Percentiles rank a stretch among this genome's conserved stretches.
These are phyloP conservation scores for Ceratobasidium sp. DNA, from an alignment of 1,284 basidiomycete genomes.

Conservation along the genomic window DNA sequence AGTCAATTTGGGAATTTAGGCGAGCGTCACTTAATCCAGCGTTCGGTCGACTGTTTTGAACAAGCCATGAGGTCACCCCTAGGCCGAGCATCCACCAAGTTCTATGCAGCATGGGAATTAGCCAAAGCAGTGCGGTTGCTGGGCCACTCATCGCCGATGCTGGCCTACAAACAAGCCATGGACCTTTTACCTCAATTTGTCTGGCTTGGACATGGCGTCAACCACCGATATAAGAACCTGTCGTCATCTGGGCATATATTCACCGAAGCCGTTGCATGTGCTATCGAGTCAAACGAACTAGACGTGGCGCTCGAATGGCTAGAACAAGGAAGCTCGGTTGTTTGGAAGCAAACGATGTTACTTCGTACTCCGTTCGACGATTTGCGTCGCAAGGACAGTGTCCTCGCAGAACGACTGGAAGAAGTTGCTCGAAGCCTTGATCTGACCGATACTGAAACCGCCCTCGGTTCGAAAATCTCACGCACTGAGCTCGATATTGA, in stretches of 20 bases:
- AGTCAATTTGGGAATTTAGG: neutral
- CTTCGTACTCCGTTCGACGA: slow-evolving; percentile 9
- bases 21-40: neutral
- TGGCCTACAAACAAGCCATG: neutral
- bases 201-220: slow-evolving; percentile 1
- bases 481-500: neutral
- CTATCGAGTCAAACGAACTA: neutral
- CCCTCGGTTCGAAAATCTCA: neutral
- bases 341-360: slow-evolving; percentile 8
- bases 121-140: neutral
- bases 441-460: neutral
- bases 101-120: neutral
- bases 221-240: neutral
- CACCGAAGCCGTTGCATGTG: neutral
- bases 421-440: slow-evolving; percentile 2
- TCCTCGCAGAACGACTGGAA: neutral
- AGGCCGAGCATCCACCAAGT: neutral
- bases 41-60: neutral
- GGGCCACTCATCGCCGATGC: neutral
- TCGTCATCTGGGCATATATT: neutral
- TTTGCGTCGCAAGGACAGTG: neutral
- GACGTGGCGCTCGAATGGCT: slow-evolving; percentile 17
- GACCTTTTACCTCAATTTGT: neutral
- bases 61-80: neutral
- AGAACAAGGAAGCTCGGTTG: slow-evolving; percentile 1